Evolutionary conservation across 768 basidiomycete genomes (phyloP).

Genomic region (Xerocomellus chrysenteron): DNA sequence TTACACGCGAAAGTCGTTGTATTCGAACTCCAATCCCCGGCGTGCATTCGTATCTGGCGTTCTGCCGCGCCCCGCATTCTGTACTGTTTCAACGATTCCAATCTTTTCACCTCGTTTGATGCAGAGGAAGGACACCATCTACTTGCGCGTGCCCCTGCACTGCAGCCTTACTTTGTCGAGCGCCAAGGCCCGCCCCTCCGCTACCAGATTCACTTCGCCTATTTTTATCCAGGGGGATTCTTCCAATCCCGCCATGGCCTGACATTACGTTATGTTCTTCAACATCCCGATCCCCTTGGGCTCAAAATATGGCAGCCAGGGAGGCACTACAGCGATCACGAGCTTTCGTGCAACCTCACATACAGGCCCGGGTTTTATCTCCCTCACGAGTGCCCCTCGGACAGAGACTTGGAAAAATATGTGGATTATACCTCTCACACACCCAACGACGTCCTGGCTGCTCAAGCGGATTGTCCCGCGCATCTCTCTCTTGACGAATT

Average conservation of each 20-base stretch:
- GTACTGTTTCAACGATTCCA: background rate
- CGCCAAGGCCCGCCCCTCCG: background rate
- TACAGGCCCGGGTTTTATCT: too few relatives aligned
- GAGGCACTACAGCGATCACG: too few relatives aligned
- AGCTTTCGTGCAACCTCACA: too few relatives aligned
- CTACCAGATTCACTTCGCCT: background rate
- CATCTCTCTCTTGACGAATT: background rate
- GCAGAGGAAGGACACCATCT: background rate
- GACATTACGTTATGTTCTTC: background rate
- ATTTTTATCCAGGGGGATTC: background rate
- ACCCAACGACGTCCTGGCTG: background rate
- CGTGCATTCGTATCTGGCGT: slow-evolving; percentile 39
- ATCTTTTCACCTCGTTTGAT: too few relatives aligned
- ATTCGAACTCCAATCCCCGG: slow-evolving; percentile 41
- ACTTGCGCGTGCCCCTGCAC: background rate
- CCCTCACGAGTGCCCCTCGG: too few relatives aligned
- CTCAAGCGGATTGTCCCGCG: background rate
- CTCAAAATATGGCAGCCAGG: too few relatives aligned
- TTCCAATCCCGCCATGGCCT: background rate
- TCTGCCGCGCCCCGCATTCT: slow-evolving; percentile 33
- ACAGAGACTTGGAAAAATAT: too few relatives aligned
- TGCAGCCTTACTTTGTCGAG: background rate
- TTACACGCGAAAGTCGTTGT: slow-evolving; percentile 26
- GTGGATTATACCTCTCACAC: background rate
- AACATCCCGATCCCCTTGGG: too few relatives aligned